These are phyloP conservation scores for Chrysanthemum lavandulifolium DNA, from an alignment of 129 eudicot genomes.

Conservation along the genomic window DNA sequence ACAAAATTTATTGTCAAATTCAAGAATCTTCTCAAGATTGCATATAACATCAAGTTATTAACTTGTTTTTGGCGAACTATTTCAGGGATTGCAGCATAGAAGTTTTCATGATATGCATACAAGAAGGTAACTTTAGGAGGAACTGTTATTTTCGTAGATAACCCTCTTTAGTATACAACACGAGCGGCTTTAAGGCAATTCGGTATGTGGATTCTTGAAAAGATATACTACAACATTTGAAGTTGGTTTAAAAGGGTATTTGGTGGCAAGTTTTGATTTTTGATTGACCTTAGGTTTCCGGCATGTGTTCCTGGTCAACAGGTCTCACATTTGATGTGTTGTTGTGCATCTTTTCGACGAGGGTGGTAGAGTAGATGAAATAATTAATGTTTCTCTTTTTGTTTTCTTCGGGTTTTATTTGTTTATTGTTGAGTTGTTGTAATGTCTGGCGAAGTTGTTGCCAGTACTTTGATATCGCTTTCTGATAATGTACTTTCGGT, in stretches of 20 bases:
- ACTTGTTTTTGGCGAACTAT: slow-evolving; percentile 16
- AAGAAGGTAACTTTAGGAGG: slow-evolving; percentile 57
- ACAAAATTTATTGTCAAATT: neutral
- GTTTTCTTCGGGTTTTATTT: slow-evolving; percentile 22
- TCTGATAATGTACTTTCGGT: slow-evolving; percentile 18
- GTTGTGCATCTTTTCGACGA: slow-evolving; percentile 39
- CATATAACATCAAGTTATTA: neutral
- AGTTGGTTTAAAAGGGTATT: slow-evolving; percentile 13
- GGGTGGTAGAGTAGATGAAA: slow-evolving; percentile 22
- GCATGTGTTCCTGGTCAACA: slow-evolving; percentile 28
- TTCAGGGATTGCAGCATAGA: slow-evolving; percentile 80
- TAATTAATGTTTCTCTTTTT: slow-evolving; percentile 26
- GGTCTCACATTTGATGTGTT: slow-evolving; percentile 45
- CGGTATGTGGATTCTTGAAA: slow-evolving; percentile 15
- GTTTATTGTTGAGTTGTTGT: slow-evolving; percentile 32
- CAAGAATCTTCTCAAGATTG: slow-evolving; percentile 19
- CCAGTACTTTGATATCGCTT: slow-evolving; percentile 30
- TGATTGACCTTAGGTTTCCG: slow-evolving; percentile 28
- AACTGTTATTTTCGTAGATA: slow-evolving; percentile 33
- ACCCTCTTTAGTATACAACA: slow-evolving; percentile 45
- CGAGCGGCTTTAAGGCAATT: slow-evolving; percentile 25
- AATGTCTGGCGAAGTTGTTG: slow-evolving; percentile 39
- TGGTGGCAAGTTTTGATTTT: slow-evolving; percentile 50
- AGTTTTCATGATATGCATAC: slow-evolving; percentile 42
- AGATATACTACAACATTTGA: slow-evolving; percentile 14